Conservation (phyloP, 139 green algal species). For the Coccomyxa sp. region DNA sequence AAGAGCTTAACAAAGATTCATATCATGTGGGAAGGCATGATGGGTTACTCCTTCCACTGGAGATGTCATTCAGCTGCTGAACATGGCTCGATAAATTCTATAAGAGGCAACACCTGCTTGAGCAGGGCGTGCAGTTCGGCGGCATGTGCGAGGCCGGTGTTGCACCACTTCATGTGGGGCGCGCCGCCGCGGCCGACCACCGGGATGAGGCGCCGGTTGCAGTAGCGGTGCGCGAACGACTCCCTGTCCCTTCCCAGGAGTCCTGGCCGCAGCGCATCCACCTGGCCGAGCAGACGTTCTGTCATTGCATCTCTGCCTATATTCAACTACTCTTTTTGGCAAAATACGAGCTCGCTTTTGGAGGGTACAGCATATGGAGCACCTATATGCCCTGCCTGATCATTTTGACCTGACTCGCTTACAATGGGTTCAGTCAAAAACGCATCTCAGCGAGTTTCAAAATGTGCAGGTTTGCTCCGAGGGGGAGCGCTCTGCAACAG, state of each 20-base stretch:
- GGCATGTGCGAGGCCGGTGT: conserved; percentile 49
- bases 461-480: too few species aligned
- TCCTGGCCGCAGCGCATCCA: conserved; percentile 70
- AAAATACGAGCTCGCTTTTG: too few species aligned
- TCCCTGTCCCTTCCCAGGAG: conserved; percentile 72
- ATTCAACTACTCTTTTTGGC: background rate
- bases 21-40: background rate
- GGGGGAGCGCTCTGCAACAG: too few species aligned
- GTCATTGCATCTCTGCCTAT: background rate
- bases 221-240: conserved; percentile 73
- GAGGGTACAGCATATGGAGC: too few species aligned
- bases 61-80: background rate
- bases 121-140: conserved; percentile 89
- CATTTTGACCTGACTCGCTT: too few species aligned
- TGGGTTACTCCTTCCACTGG: too few species aligned
- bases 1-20: background rate
- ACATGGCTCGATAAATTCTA: too few species aligned
- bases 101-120: conserved; percentile 12
- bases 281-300: conserved; percentile 29
- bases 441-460: too few species aligned
- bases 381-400: too few species aligned
- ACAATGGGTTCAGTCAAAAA: too few species aligned
- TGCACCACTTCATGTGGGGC: conserved; percentile 36
- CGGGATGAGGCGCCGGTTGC: conserved; percentile 58
- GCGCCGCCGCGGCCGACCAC: conserved; percentile 12